Evolutionary conservation across 345 rosid genomes (phyloP).

Genomic region (Capsella bursapastoris): DNA sequence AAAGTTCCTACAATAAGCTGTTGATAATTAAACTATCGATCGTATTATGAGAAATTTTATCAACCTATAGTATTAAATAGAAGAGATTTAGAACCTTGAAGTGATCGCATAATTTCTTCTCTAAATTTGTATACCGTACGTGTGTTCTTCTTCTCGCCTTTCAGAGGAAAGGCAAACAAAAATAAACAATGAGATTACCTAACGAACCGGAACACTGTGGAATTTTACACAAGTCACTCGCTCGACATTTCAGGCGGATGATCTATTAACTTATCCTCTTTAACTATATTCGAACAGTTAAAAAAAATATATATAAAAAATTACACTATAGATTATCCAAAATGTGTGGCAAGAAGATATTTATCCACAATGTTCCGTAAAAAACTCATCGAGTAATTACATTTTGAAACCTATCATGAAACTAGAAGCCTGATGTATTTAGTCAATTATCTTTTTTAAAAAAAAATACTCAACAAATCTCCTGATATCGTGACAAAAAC

Average conservation of each 20-base stretch:
- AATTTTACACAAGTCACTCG: neutral
- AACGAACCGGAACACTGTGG: neutral
- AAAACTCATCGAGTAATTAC: neutral
- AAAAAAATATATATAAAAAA: too few species aligned
- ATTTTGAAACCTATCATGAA: slow-evolving; percentile 12
- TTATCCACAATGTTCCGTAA: slow-evolving; percentile 35
- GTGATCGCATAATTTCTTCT: neutral
- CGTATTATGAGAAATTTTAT: neutral
- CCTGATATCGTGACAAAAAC: slow-evolving; percentile 23
- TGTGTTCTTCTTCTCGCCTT: neutral
- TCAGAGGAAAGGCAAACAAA: neutral
- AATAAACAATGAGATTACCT: neutral
- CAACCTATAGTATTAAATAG: too few species aligned
- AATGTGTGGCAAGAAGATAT: slow-evolving; percentile 22
- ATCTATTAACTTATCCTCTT: slow-evolving; percentile 15
- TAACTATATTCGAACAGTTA: slow-evolving; percentile 3
- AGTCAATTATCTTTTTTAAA: slow-evolving; percentile 11
- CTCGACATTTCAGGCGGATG: slow-evolving; percentile 19
- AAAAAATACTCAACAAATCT: slow-evolving; percentile 14
- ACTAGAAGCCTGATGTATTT: slow-evolving; percentile 17
- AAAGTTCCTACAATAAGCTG: neutral
- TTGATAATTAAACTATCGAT: neutral
- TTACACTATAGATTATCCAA: slow-evolving; percentile 4
- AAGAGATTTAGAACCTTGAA: neutral
- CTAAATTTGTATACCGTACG: neutral